phyloP scores from a whole-genome alignment of 2,329 filamentous ascomycete genomes.

The Domatiomyces globalis region DNA sequence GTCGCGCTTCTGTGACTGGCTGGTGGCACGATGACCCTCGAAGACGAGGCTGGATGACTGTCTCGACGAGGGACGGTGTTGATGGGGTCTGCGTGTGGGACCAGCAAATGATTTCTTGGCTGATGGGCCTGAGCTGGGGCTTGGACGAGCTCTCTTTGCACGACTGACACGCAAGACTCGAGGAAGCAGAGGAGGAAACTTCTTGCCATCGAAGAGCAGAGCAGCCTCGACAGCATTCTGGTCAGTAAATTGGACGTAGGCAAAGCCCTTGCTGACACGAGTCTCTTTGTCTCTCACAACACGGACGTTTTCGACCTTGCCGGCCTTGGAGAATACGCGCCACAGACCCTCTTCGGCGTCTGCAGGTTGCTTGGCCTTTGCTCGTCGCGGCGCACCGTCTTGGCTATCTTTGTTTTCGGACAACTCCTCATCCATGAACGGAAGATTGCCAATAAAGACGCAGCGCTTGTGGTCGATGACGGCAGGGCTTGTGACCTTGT shows the following conservation, averaged over 20 bases:
- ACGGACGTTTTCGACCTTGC: conserved; percentile 81
- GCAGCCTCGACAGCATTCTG: conserved; percentile 82
- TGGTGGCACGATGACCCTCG: conserved; percentile 32
- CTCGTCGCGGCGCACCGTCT: conserved; percentile 56
- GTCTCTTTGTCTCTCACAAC: conserved; percentile 82
- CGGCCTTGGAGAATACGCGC: conserved; percentile 62
- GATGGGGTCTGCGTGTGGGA: conserved; percentile 12
- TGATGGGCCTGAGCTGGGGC: conserved; percentile 2
- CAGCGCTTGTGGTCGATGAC: conserved; percentile 74
- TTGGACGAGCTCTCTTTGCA: conserved; percentile 48
- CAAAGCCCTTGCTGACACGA: conserved; percentile 88
- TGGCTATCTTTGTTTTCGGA: conserved; percentile 47
- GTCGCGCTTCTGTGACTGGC: conserved; percentile 24
- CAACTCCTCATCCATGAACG: conserved; percentile 87
- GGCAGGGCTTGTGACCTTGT: conserved; percentile 77
- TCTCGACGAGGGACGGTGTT: conserved; percentile 19
- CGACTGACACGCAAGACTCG: conserved; percentile 72
- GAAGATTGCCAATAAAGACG: conserved; percentile 90
- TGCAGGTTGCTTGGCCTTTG: conserved; percentile 54
- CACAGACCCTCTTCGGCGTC: conserved; percentile 90
- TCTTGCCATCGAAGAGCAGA: conserved; percentile 75
- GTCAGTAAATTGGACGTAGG: conserved; percentile 93
- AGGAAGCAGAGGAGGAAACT: conserved; percentile 87
- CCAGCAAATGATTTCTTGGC: conserved; percentile 1
- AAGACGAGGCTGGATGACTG: conserved; percentile 26